Percentiles rank a stretch among this genome's conserved stretches.
Conservation (phyloP, 106 monocot genomes). For the Acorus gramineus region DNA sequence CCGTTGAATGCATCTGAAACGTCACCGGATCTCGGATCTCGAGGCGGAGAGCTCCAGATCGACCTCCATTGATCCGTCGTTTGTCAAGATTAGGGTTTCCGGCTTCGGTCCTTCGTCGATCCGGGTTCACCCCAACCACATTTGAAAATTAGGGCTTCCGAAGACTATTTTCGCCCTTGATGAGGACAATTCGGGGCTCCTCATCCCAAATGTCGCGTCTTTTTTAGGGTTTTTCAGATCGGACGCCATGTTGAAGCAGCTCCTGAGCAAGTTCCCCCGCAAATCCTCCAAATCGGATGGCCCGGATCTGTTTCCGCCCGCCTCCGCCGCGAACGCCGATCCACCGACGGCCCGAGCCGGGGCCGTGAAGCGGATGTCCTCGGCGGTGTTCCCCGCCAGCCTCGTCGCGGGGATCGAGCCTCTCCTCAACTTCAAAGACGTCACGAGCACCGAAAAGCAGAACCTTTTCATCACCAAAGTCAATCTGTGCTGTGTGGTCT, state of each 20-base stretch:
- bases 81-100: too few species aligned
- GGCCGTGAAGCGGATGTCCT: slow-evolving; percentile 16
- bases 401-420: slow-evolving; percentile 17
- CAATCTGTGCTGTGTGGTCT: slow-evolving; percentile 31
- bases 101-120: too few species aligned
- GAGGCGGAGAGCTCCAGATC: too few species aligned
- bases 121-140: too few species aligned
- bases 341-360: not conserved
- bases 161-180: too few species aligned
- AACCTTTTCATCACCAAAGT: slow-evolving; percentile 34
- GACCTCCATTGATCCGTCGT: too few species aligned
- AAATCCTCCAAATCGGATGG: slow-evolving; percentile 29
- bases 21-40: too few species aligned
- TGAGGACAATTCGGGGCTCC: too few species aligned
- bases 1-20: too few species aligned
- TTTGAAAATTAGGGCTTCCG: too few species aligned
- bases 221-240: too few species aligned
- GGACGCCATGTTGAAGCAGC: slow-evolving; percentile 46
- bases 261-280: slow-evolving; percentile 33
- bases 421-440: slow-evolving; percentile 20
- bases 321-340: slow-evolving; percentile 6
- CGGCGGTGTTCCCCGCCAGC: slow-evolving; percentile 14
- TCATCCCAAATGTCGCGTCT: too few species aligned
- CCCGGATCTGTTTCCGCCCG: not conserved
- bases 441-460: slow-evolving; percentile 16